Evolutionary conservation across 2,329 filamentous ascomycete genomes (phyloP).

Genomic region (Fusarium sambucinum): DNA sequence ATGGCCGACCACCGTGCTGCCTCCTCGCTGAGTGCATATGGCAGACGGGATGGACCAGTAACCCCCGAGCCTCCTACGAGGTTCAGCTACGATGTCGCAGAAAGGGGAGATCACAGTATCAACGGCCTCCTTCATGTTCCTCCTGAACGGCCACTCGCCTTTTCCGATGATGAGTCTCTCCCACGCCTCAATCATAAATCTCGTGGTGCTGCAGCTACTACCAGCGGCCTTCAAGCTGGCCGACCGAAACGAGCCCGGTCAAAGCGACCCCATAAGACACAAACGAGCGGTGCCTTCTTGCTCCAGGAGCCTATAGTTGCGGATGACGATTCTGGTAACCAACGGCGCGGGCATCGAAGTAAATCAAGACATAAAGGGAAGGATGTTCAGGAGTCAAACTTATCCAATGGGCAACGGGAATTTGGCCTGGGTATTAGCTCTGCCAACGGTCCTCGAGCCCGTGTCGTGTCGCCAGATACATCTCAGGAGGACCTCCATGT

Average conservation of each 20-base stretch:
- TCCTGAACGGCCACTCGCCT: slow-evolving; percentile 46
- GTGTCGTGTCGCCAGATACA: slow-evolving; percentile 46
- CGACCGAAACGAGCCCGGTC: slow-evolving; percentile 45
- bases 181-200: slow-evolving; percentile 40
- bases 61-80: slow-evolving; percentile 45
- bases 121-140: slow-evolving; percentile 43
- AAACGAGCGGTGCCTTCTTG: slow-evolving; percentile 64
- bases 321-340: slow-evolving; percentile 51
- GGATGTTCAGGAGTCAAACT: slow-evolving; percentile 32
- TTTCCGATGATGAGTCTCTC: slow-evolving; percentile 48
- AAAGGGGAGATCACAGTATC: slow-evolving; percentile 45
- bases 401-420: slow-evolving; percentile 30
- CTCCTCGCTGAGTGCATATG: slow-evolving; percentile 42
- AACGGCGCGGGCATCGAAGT: slow-evolving; percentile 46
- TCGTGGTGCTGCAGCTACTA: slow-evolving; percentile 30
- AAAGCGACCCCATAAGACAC: slow-evolving; percentile 56
- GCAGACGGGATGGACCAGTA: slow-evolving; percentile 45
- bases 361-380: slow-evolving; percentile 41
- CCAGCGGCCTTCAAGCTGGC: slow-evolving; percentile 37
- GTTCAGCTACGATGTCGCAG: slow-evolving; percentile 46
- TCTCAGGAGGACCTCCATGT: slow-evolving; percentile 45
- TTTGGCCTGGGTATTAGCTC: slow-evolving; percentile 41
- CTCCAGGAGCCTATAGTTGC: slow-evolving; percentile 59
- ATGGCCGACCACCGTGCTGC: slow-evolving; percentile 46
- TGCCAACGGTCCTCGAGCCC: slow-evolving; percentile 31